phyloP scores from a whole-genome alignment of 2,329 filamentous ascomycete species.

The Neophaeococcomyces mojaviensis region DNA sequence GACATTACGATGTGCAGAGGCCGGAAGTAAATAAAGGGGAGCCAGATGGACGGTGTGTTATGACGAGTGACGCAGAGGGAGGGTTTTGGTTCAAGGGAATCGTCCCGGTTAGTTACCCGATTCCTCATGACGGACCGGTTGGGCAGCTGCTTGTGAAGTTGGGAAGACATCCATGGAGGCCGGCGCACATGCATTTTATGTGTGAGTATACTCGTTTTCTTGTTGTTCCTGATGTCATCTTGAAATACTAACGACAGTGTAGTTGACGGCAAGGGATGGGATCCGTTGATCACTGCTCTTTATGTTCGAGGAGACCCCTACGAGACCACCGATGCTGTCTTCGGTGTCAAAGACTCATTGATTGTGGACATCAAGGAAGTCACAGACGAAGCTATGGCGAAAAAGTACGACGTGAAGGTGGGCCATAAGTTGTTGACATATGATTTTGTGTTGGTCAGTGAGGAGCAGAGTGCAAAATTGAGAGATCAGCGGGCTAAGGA shows the following conservation, averaged over 20 bases:
- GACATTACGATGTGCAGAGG: slow-evolving; percentile 76
- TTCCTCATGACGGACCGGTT: slow-evolving; percentile 77
- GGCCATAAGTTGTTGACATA: slow-evolving; percentile 22
- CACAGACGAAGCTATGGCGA: slow-evolving; percentile 20
- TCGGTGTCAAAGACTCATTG: slow-evolving; percentile 27
- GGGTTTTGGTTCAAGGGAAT: slow-evolving; percentile 80
- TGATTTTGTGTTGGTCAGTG: slow-evolving; percentile 35
- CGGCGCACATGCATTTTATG: slow-evolving; percentile 82
- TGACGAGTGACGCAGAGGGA: slow-evolving; percentile 63
- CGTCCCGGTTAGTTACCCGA: slow-evolving; percentile 76
- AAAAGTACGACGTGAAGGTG: slow-evolving; percentile 23
- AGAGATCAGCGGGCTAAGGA: slow-evolving; percentile 59
- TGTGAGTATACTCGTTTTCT: no score
- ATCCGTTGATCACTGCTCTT: slow-evolving; percentile 63
- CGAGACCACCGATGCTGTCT: slow-evolving; percentile 26
- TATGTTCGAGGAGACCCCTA: slow-evolving; percentile 27
- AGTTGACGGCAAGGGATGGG: slow-evolving; percentile 69
- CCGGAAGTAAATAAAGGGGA: slow-evolving; percentile 44
- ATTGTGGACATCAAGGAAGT: slow-evolving; percentile 25
- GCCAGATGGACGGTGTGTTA: slow-evolving; percentile 66
- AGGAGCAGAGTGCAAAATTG: slow-evolving; percentile 60
- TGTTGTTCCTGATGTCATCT: no score
- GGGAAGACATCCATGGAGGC: slow-evolving; percentile 68
- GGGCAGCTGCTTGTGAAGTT: slow-evolving; percentile 60
- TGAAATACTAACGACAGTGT: no score